A percentile compares a stretch with the other conserved stretches of the same genome.
phyloP scores from a whole-genome alignment of 2,329 filamentous ascomycete genomes.

The Dactylellina parvicollis region DNA sequence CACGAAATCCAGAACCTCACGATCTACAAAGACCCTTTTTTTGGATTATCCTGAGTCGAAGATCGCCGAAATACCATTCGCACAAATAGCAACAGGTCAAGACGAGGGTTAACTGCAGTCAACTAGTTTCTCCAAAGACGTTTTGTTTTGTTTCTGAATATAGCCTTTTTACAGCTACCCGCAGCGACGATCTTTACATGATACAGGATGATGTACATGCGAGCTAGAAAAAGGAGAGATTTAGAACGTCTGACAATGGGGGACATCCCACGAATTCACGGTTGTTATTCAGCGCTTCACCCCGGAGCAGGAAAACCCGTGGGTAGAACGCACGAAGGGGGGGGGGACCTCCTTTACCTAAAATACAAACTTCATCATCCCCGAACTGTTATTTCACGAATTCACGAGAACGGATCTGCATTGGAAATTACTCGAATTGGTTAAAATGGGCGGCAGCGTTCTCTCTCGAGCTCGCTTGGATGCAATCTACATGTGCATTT shows the following conservation, averaged over 20 bases:
- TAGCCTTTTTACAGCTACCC: conserved; percentile 6
- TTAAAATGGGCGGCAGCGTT: conserved; percentile 26
- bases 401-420: conserved; percentile 35
- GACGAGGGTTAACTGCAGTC: too few relatives aligned
- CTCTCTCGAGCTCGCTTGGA: conserved; percentile 2
- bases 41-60: conserved; percentile 3
- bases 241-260: not conserved
- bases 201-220: conserved; percentile 7
- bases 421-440: conserved; percentile 2
- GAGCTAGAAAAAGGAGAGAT: too few relatives aligned
- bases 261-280: not conserved
- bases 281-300: too few relatives aligned
- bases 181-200: conserved; percentile 29
- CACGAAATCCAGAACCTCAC: conserved; percentile 12
- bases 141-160: conserved; percentile 30
- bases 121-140: too few relatives aligned
- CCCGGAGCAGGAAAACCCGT: too few relatives aligned
- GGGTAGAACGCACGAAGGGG: too few relatives aligned
- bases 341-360: not conserved
- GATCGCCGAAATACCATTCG: not conserved
- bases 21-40: conserved; percentile 16
- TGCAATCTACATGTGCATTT: not conserved
- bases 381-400: not conserved
- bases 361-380: too few relatives aligned
- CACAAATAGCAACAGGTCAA: not conserved